phyloP scores from a whole-genome alignment of 2,329 filamentous ascomycete species.

The Zymoseptoria pseudotritici region DNA sequence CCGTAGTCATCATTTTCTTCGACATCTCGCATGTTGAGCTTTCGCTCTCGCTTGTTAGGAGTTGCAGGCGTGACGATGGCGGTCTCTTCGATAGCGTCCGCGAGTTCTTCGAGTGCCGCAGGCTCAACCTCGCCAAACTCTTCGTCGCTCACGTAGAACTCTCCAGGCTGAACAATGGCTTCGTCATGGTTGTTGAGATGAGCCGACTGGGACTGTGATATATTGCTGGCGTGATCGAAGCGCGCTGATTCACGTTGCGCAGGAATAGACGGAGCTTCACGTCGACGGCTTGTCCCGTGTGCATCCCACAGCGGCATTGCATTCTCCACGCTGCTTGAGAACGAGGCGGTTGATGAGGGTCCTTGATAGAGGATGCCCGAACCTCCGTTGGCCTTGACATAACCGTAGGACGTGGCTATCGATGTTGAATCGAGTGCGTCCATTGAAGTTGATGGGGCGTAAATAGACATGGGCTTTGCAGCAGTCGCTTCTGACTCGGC shows the following conservation, averaged over 20 bases:
- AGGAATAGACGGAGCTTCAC: background rate
- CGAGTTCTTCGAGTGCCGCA: conserved; percentile 9
- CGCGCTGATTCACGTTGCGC: background rate
- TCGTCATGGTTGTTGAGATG: background rate
- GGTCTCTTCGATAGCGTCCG: conserved; percentile 6
- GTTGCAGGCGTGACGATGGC: conserved; percentile 2
- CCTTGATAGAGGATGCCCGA: conserved; percentile 11
- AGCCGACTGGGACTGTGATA: conserved; percentile 3
- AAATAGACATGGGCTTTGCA: conserved; percentile 8
- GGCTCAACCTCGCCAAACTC: conserved; percentile 13
- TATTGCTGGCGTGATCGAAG: background rate
- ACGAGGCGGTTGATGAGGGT: conserved; percentile 1
- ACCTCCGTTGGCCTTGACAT: conserved; percentile 8
- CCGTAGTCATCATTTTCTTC: conserved; percentile 26
- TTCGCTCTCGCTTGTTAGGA: conserved; percentile 18
- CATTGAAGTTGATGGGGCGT: conserved; percentile 14
- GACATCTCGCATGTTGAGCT: conserved; percentile 25
- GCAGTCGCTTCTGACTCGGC: background rate
- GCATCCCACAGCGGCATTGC: background rate
- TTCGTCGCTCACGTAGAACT: conserved; percentile 4
- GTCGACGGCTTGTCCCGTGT: background rate
- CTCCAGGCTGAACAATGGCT: background rate
- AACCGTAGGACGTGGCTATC: conserved; percentile 11
- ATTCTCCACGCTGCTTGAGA: background rate
- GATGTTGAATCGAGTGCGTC: conserved; percentile 17